phyloP scores from a whole-genome alignment of 176 grass and related monocot genomes.

The Coix lacrymajobi region DNA sequence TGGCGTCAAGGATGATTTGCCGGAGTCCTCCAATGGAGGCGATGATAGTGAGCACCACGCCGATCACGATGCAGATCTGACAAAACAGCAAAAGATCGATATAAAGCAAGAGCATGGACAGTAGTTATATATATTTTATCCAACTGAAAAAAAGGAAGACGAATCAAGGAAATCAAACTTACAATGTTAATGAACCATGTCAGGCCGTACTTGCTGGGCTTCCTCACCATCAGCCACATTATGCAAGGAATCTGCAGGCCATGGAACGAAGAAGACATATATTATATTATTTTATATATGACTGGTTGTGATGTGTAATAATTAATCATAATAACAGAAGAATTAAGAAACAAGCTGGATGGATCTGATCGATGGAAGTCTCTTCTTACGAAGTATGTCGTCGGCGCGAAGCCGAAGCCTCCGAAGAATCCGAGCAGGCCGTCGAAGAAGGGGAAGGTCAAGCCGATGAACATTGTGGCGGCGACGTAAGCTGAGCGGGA shows the following conservation, averaged over 20 bases:
- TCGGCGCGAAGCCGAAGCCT: slow-evolving; percentile 61
- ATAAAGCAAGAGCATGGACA: not conserved
- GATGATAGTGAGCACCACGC: slow-evolving; percentile 49
- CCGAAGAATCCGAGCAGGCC: slow-evolving; percentile 64
- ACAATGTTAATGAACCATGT: slow-evolving; percentile 43
- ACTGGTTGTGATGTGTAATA: not conserved
- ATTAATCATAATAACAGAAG: not conserved
- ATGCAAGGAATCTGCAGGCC: slow-evolving; percentile 46
- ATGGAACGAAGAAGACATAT: not conserved
- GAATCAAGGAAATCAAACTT: too few relatives aligned
- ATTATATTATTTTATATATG: too few relatives aligned
- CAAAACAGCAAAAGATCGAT: not conserved
- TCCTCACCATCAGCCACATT: slow-evolving; percentile 50
- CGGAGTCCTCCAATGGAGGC: slow-evolving; percentile 43
- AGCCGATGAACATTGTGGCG: slow-evolving; percentile 50
- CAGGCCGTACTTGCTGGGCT: slow-evolving; percentile 37
- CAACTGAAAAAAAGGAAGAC: too few relatives aligned
- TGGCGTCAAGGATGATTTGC: slow-evolving; percentile 25
- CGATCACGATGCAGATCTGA: slow-evolving; percentile 42
- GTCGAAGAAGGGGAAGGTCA: slow-evolving; percentile 59
- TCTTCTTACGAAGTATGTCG: slow-evolving; percentile 63
- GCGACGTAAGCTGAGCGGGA: slow-evolving; percentile 48
- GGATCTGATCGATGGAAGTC: not conserved
- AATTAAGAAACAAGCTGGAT: not conserved
- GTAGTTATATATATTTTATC: too few relatives aligned